Evolutionary conservation across 148 eudicot species (phyloP), one percentile per base, ranked within the genome.

Genomic region (Amaranthus palmeri): DNA sequence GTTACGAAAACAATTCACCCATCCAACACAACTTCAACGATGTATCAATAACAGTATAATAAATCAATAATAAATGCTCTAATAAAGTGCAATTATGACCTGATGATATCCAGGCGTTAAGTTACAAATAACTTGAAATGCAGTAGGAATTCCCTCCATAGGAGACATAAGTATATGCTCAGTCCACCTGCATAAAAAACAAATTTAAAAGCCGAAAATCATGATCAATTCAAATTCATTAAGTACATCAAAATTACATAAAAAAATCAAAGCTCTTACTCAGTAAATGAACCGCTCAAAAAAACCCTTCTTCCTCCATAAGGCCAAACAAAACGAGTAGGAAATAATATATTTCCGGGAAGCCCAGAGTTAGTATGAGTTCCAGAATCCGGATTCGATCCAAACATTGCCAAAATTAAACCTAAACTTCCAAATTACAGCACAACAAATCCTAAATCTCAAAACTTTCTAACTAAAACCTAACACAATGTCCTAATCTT

Each of bases 121-220:
- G 81, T 78, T 83, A 79, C 82, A 85, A 49, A 85, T 75, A 80
- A 78, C 86, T 79, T 88, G 88, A 80, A 88, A 88, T 10, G 74
- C 83, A 7, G 84, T 81, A 12, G 93, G 90, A 74, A 84, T 80
- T 43, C 93, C 93, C 81, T 88, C 93, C 80, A 86, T 76, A 3
- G 93, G 90, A 8, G 88, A 81, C 93, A 88, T 86, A n/a, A 69
- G 76, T 67, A 86, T 74, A 74, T 72, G 82, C 67, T 88, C 87
- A 10, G 81, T 73, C 93, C 93, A 86, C 81, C 93, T 83, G 76
- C 69, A 42, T 63, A 77, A 25, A 25, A 46, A 65, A 10, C 46
- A 56, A 55, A 40, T n/a, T 64, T 57, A 8, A 49, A 7, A 60
- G 36, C 36, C 36, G 36, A 25, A 25, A 25, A 25, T 25, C 4